These are phyloP conservation scores for Aspergillus tanneri DNA, from an alignment of 2,329 filamentous ascomycete genomes.

Conservation along the genomic window DNA sequence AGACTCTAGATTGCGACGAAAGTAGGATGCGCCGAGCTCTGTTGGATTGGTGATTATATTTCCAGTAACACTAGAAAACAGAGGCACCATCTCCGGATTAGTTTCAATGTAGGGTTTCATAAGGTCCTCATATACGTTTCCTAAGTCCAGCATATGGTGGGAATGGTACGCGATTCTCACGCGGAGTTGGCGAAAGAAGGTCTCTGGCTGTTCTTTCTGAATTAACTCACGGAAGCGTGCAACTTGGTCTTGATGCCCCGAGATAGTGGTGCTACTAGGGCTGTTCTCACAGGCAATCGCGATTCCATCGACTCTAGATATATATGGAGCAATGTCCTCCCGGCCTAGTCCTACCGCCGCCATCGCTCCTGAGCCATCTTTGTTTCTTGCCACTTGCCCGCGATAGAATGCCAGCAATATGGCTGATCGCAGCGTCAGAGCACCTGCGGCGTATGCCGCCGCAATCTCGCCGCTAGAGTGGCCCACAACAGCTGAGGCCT, in stretches of 20 bases:
- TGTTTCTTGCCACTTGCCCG: background rate
- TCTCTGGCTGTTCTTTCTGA: background rate
- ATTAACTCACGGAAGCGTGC: background rate
- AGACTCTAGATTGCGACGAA: conserved; percentile 7
- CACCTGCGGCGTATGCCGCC: conserved; percentile 11
- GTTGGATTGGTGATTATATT: background rate
- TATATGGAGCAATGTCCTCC: conserved; percentile 4
- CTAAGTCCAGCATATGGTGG: too few species aligned
- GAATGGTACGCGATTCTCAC: too few species aligned
- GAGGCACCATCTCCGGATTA: background rate
- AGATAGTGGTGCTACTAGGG: conserved; percentile 31
- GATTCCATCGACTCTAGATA: conserved; percentile 9
- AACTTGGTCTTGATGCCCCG: background rate
- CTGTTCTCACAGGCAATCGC: conserved; percentile 42
- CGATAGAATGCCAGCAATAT: conserved; percentile 8
- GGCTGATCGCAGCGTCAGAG: background rate
- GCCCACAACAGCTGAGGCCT: conserved; percentile 25
- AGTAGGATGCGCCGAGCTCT: background rate
- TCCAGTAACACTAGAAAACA: background rate
- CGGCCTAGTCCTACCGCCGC: conserved; percentile 18
- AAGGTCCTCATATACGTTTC: too few species aligned
- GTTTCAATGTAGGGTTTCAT: background rate
- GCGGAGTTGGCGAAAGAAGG: background rate
- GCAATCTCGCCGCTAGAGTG: conserved; percentile 38
- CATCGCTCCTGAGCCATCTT: conserved; percentile 17